These are phyloP conservation scores for Emergomyces pasteurianus DNA, from an alignment of 2,329 filamentous ascomycete genomes.

Conservation along the genomic window DNA sequence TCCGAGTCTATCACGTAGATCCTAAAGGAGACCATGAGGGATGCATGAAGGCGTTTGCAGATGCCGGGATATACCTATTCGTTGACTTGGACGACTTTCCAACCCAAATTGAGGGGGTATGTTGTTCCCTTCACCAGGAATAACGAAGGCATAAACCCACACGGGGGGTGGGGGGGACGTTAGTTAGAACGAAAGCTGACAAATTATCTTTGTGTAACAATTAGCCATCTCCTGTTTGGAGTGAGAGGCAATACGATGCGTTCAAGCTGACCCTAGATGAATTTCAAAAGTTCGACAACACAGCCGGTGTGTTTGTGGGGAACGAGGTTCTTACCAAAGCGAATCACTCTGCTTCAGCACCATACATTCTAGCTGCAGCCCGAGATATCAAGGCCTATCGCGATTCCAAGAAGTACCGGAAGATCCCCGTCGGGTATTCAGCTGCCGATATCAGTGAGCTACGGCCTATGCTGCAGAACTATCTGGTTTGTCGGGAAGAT, in stretches of 20 bases:
- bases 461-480: conserved; percentile 55
- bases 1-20: conserved; percentile 83
- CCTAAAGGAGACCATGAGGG: conserved; percentile 55
- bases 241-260: conserved; percentile 53
- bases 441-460: conserved; percentile 69
- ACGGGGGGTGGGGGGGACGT: too few relatives aligned
- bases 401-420: conserved; percentile 60
- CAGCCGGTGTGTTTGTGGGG: conserved; percentile 73
- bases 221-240: conserved; percentile 56
- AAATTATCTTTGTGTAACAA: not conserved
- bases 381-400: conserved; percentile 76
- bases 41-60: conserved; percentile 70
- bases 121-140: conserved; percentile 7
- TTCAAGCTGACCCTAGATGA: conserved; percentile 64
- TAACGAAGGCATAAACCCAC: not conserved
- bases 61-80: conserved; percentile 72
- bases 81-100: conserved; percentile 57
- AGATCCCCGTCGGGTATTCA: conserved; percentile 77
- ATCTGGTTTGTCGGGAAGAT: conserved; percentile 67
- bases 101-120: conserved; percentile 33
- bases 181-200: not conserved
- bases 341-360: conserved; percentile 52
- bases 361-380: conserved; percentile 70
- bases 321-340: conserved; percentile 59
- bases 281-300: conserved; percentile 66